These are phyloP conservation scores for Rhinocladiella similis DNA, from an alignment of 2,329 filamentous ascomycete species.

Conservation along the genomic window DNA sequence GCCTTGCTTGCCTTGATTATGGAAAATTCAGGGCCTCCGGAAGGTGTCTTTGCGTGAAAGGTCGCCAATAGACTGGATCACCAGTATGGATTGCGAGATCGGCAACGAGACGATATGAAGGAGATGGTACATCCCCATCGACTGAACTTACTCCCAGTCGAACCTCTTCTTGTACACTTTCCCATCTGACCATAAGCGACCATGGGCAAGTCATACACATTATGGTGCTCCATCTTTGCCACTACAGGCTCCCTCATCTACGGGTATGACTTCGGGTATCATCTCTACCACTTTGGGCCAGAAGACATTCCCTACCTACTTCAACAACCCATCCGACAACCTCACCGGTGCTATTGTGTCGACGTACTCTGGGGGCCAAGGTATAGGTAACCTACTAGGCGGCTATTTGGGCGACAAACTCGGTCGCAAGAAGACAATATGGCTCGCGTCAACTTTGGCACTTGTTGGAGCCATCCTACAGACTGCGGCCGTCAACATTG, in stretches of 20 bases:
- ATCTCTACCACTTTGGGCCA: conserved; percentile 35
- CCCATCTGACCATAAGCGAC: too few relatives aligned
- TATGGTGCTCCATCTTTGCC: not conserved
- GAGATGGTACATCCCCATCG: too few relatives aligned
- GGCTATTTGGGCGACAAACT: conserved; percentile 2
- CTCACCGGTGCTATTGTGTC: conserved; percentile 38
- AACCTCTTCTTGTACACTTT: too few relatives aligned
- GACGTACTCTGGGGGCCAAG: conserved; percentile 40
- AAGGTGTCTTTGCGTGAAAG: too few relatives aligned
- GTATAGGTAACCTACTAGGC: conserved; percentile 7
- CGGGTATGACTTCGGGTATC: conserved; percentile 36
- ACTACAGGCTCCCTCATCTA: conserved; percentile 29
- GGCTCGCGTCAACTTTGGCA: not conserved
- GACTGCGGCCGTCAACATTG: conserved; percentile 36
- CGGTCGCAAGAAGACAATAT: conserved; percentile 1
- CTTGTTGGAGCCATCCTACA: conserved; percentile 35
- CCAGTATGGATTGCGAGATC: too few relatives aligned
- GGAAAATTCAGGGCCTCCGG: too few relatives aligned
- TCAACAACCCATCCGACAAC: conserved; percentile 26
- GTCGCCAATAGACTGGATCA: too few relatives aligned
- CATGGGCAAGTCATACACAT: too few relatives aligned
- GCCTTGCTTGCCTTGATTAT: too few relatives aligned
- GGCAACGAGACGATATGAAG: too few relatives aligned
- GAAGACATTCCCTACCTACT: conserved; percentile 31
- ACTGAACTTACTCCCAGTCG: too few relatives aligned